Evolutionary conservation across 192 early-diverging fungal species (phyloP).

Genomic region (Entophlyctis luteolus): DNA sequence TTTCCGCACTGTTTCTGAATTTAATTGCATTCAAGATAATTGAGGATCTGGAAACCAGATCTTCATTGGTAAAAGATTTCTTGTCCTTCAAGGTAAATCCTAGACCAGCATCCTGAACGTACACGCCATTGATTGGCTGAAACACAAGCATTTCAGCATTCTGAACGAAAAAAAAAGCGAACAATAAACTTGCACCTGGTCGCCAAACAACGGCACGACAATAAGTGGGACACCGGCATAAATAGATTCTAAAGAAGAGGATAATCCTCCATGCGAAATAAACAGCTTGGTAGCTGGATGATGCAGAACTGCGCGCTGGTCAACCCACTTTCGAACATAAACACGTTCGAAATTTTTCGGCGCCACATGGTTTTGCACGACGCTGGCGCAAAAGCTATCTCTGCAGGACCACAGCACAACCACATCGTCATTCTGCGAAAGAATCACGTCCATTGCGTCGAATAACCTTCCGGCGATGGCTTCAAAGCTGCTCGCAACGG

Average conservation of each 20-base stretch:
- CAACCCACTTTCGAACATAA: not conserved
- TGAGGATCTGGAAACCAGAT: not conserved
- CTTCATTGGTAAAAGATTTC: not conserved
- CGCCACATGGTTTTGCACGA: not conserved
- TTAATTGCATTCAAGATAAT: not conserved
- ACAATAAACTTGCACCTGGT: not conserved
- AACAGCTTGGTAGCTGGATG: not conserved
- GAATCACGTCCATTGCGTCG: not conserved
- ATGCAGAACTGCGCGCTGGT: not conserved
- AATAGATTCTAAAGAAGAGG: not conserved
- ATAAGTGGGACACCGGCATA: not conserved
- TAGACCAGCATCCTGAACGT: not conserved
- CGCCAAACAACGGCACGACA: slow-evolving; percentile 5
- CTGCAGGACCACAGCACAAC: not conserved
- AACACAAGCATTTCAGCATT: not conserved
- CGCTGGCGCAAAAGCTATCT: not conserved
- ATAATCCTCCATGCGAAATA: slow-evolving; percentile 5
- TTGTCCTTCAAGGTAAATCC: slow-evolving; percentile 1
- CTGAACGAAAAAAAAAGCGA: not conserved
- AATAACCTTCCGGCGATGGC: not conserved
- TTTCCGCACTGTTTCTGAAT: not conserved
- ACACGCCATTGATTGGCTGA: not conserved
- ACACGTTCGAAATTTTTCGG: not conserved
- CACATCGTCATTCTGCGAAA: not conserved
- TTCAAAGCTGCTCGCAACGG: not conserved